Evolutionary conservation across 2,329 filamentous ascomycete species (phyloP).

Genomic region (Hirsutella rhossiliensis): DNA sequence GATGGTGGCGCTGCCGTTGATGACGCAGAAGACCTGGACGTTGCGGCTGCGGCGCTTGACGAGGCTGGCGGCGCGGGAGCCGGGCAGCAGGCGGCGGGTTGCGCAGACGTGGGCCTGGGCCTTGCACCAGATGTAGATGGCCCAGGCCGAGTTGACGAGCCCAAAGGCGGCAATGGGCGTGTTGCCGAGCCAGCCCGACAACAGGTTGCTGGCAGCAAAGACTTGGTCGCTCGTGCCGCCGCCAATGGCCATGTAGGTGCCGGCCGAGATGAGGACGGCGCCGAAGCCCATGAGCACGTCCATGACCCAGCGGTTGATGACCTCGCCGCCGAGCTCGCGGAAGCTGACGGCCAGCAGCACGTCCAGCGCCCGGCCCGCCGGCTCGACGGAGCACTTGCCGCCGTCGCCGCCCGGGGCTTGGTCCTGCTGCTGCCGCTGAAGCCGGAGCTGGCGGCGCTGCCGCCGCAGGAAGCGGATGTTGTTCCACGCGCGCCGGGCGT

Average conservation of each 20-base stretch:
- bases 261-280: slow-evolving; percentile 34
- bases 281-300: slow-evolving; percentile 37
- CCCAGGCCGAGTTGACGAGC: slow-evolving; percentile 35
- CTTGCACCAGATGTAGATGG: slow-evolving; percentile 25
- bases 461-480: slow-evolving; percentile 32
- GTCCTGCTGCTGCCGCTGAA: slow-evolving; percentile 21
- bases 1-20: slow-evolving; percentile 32
- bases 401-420: slow-evolving; percentile 3
- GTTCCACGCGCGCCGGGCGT: slow-evolving; percentile 27
- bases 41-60: slow-evolving; percentile 23
- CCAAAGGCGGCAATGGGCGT: slow-evolving; percentile 35
- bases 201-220: slow-evolving; percentile 34
- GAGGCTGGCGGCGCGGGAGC: slow-evolving; percentile 12
- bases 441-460: slow-evolving; percentile 26
- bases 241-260: slow-evolving; percentile 41
- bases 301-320: slow-evolving; percentile 37
- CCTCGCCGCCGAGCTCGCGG: slow-evolving; percentile 37
- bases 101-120: slow-evolving; percentile 24
- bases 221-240: slow-evolving; percentile 32
- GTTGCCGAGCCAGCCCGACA: slow-evolving; percentile 45
- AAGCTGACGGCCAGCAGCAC: slow-evolving; percentile 29
- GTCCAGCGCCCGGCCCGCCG: slow-evolving; percentile 13
- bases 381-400: neutral
- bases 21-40: slow-evolving; percentile 29
- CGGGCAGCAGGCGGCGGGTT: slow-evolving; percentile 12